Evolutionary conservation across 179 eudicot species (phyloP).

Genomic region (Gypsophila paniculata): DNA sequence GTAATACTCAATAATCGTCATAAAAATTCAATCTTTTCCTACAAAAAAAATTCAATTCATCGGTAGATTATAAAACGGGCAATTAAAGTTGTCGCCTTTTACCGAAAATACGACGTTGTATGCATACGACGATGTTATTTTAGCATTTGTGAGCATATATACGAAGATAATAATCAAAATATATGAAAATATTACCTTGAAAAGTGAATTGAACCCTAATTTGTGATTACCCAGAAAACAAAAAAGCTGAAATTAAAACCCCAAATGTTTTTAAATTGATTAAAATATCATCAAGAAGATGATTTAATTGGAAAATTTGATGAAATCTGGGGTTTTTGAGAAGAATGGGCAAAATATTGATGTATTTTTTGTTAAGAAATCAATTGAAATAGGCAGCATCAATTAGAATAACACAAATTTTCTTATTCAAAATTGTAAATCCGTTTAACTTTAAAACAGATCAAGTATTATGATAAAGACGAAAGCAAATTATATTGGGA

Average conservation of each 20-base stretch:
- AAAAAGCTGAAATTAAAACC: not conserved
- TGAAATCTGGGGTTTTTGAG: not conserved
- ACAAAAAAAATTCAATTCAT: not conserved
- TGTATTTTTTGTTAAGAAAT: not conserved
- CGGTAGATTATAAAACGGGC: too few relatives aligned
- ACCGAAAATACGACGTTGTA: too few relatives aligned
- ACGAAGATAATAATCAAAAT: not conserved
- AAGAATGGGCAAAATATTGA: not conserved
- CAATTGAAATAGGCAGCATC: too few relatives aligned
- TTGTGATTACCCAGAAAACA: constrained; percentile 11
- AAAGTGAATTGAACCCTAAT: not conserved
- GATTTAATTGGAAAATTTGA: not conserved
- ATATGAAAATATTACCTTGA: not conserved
- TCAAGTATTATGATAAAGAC: too few relatives aligned
- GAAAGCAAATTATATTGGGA: too few relatives aligned
- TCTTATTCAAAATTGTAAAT: too few relatives aligned
- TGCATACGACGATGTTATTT: too few relatives aligned
- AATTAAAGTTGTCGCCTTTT: too few relatives aligned
- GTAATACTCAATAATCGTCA: not conserved
- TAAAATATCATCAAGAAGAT: not conserved
- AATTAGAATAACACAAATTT: too few relatives aligned
- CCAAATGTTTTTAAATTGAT: not conserved
- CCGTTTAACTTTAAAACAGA: too few relatives aligned
- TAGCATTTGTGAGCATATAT: too few relatives aligned
- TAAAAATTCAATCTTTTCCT: not conserved